Conservation (phyloP, 2,329 filamentous ascomycete species). For the Alternaria alternata region DNA sequence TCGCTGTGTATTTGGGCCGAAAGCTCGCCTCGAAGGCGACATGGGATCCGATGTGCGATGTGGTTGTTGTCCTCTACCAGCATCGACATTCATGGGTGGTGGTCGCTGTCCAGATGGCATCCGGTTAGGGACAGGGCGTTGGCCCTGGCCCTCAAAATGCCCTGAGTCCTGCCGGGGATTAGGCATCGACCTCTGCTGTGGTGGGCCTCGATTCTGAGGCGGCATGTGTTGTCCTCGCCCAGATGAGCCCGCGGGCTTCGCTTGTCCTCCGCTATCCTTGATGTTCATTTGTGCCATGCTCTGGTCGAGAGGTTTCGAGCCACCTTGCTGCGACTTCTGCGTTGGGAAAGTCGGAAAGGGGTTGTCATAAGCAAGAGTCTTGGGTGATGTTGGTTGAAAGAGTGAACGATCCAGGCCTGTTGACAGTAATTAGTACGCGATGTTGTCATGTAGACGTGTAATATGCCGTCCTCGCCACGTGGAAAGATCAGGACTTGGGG, state of each 20-base stretch:
- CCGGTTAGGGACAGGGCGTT: slow-evolving; percentile 36
- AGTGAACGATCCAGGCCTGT: slow-evolving; percentile 44
- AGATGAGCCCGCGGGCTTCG: slow-evolving; percentile 26
- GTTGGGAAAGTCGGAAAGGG: slow-evolving; percentile 58
- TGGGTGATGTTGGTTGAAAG: slow-evolving; percentile 39
- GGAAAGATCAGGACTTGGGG: neutral
- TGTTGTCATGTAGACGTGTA: neutral
- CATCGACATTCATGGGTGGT: slow-evolving; percentile 33
- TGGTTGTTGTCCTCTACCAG: slow-evolving; percentile 21
- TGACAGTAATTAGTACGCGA: slow-evolving; percentile 13
- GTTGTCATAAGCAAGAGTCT: slow-evolving; percentile 52
- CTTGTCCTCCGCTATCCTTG: slow-evolving; percentile 28
- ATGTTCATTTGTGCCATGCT: slow-evolving; percentile 49
- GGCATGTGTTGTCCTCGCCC: slow-evolving; percentile 34
- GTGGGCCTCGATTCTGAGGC: slow-evolving; percentile 33
- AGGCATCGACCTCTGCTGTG: slow-evolving; percentile 28
- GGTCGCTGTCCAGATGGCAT: slow-evolving; percentile 35
- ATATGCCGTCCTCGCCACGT: neutral
- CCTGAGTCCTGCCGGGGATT: slow-evolving; percentile 47
- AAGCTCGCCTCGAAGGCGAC: slow-evolving; percentile 41
- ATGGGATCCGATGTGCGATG: slow-evolving; percentile 29
- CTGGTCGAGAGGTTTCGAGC: slow-evolving; percentile 38
- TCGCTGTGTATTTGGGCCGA: slow-evolving; percentile 43
- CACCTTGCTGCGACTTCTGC: slow-evolving; percentile 30
- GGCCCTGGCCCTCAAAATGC: slow-evolving; percentile 43